These are phyloP conservation scores for Penicillium sp. DNA, from an alignment of 2,329 filamentous ascomycete species.

Conservation along the genomic window DNA sequence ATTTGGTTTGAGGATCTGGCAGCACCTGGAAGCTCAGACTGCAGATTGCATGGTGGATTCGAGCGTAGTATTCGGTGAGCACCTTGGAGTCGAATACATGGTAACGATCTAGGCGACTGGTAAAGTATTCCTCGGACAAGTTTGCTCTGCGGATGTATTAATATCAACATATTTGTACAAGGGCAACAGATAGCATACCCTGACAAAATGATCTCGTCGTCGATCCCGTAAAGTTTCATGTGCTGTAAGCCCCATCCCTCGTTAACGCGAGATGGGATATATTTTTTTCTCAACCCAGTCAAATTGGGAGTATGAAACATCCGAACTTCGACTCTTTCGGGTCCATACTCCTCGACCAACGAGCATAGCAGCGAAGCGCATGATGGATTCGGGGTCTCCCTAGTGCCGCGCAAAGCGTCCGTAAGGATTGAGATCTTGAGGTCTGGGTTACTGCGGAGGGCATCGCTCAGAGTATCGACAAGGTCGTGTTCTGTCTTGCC, in stretches of 20 bases:
- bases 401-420: slow-evolving; percentile 84
- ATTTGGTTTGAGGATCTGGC: slow-evolving; percentile 49
- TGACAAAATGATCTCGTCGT: slow-evolving; percentile 93
- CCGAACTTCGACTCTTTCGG: slow-evolving; percentile 81
- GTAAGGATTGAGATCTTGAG: slow-evolving; percentile 86
- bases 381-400: slow-evolving; percentile 81
- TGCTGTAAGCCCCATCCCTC: slow-evolving; percentile 98
- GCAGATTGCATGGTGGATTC: slow-evolving; percentile 73
- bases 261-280: slow-evolving; percentile 86
- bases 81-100: slow-evolving; percentile 80
- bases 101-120: slow-evolving; percentile 90
- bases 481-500: slow-evolving; percentile 90
- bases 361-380: slow-evolving; percentile 85
- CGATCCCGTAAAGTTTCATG: slow-evolving; percentile 97
- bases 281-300: slow-evolving; percentile 77
- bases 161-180: not conserved
- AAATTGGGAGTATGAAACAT: slow-evolving; percentile 99
- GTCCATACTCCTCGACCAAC: slow-evolving; percentile 78
- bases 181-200: slow-evolving; percentile 54
- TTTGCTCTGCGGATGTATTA: slow-evolving; percentile 62
- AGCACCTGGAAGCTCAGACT: slow-evolving; percentile 78
- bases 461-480: slow-evolving; percentile 72
- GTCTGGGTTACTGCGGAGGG: slow-evolving; percentile 70
- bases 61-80: slow-evolving; percentile 78
- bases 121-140: slow-evolving; percentile 90